Base-by-base conservation (phyloP, 106 monocot genomes). In the Allium sativum region DNA sequence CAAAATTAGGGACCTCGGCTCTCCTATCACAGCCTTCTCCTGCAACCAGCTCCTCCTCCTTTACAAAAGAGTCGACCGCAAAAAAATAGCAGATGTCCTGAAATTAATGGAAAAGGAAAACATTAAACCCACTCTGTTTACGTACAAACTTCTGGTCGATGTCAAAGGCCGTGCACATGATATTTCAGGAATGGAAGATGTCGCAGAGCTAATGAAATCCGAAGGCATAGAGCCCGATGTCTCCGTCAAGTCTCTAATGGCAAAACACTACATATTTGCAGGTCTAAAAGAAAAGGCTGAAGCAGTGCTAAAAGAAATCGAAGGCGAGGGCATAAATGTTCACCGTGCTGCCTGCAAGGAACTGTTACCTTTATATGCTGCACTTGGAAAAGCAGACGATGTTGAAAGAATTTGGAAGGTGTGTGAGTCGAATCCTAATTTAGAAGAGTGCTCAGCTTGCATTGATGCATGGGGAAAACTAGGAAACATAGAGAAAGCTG, bases 21-120 rank as follows among this genome's bases (percentile, higher is more conserved):
- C 86, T 7, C 76, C 85, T 13, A 10, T 83, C 7, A 76, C 78
- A 12, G 51, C 72, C 16, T 94, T 89, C 54, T 41, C 79, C 12
- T 89, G 85, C 76, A 83, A 94, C 56, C 93, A 94, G 52, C 81
- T 94, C 21, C 59, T 94, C 40, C 61, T 94, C 51, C 83, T 94
- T 21, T 94, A 94, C 62, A 94, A 89, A 66, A 86, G 73, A 72
- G 18, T 67, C 8, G 80, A 94, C 64, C 66, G 61, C 40, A 89
- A 89, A 69, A 94, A 94, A 62, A 83, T 94, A 18, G 72, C 76
- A 45, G 89, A 89, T 79, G 83, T 89, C 8, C 70, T 94, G 14
- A 46, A 79, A 52, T 66, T 86, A 83, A 94, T 94, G 93, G 89
- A 94, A 62, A 86, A 83, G 68, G 86, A 94, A 66, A 75, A 86